Evolutionary conservation across 2,329 filamentous ascomycete species (phyloP), one percentile per base, ranked within the genome.

Genomic region (Rachicladosporium sp.): DNA sequence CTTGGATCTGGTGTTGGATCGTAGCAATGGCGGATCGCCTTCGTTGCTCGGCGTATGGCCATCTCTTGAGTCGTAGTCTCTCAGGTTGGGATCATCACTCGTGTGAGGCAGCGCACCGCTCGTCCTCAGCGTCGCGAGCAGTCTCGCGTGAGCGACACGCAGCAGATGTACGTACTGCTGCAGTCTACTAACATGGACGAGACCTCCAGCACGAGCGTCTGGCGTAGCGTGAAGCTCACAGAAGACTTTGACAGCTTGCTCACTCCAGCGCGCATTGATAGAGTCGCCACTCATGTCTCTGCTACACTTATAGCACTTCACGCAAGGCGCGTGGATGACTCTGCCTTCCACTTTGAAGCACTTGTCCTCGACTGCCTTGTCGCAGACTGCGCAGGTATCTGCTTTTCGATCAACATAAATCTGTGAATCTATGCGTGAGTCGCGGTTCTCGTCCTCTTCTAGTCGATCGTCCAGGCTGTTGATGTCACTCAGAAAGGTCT

Each of bases 161-260:
- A 98, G 71, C 12, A 98, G 68, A 61, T 95, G 95, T 4, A 95
- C 80, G 57, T 94, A 98, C 65, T 98, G 89, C 56, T 91, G 82
- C 40, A 98, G 68, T 59, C 93, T 87, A 11, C 84, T 84, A 30
- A 95, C 76, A 45, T 78, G 75, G 44, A 80, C 73, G 53, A 95
- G 84, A 1, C 73, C 74, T n/a, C 63, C 65, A 45, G 43, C 13
- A 79, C 78, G 6, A 71, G 67, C 37, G 69, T 67, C 49, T 71
- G 70, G 31, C 66, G 63, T 32, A 72, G 56, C 53, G 36, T 61
- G 58, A 13, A 41, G 38, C 6, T 55, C 51, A 64, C 91, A 96
- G 47, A 80, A 79, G 2, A 88, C 68, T 46, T 73, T 76, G 49
- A 78, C 71, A 46, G 83, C 78, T 37, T 72, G 70, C 15, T 77